Base-by-base conservation (phyloP, 345 rosid genomes). In the Balakata baccata region DNA sequence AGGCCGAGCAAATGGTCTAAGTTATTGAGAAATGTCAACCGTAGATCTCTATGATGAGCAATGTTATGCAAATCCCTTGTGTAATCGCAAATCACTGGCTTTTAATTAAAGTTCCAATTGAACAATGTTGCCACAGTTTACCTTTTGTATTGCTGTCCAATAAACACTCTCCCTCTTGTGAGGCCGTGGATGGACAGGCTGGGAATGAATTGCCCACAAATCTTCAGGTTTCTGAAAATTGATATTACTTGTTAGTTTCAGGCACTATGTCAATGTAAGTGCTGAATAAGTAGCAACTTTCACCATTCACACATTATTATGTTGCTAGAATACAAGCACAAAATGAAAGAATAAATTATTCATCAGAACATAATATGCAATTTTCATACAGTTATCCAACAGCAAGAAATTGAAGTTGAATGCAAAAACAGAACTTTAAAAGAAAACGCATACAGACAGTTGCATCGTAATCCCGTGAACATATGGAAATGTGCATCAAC, bases 81-180 rank as follows among this genome's bases (percentile, higher is more conserved):
- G 57, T n/a, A 52, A 18, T 3, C 1, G 20, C 3, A 18, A 52
- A 14, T 52, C 4, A 52, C 7, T 3, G 38, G 23, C 5, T 59
- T 23, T 22, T 22, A 23, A 11, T 58, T 22, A 23, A 23, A 23
- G 57, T 59, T 22, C 37, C 23, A 14, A 5, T 5, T 38, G 5
- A 25, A 25, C 38, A 59, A 59, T 25, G 37, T 16, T 25, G 37
- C 63, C 37, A 59, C 9, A 43, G 10, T 43, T 1, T 43, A 88
- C 98, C 98, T 91, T 89, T 73, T 86, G 90, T 70, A 95, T 91
- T 68, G 97, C 99, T 72, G 70, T 68, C 99, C 99, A 95, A 70
- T 86, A 85, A 72, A 88, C 68, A 84, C 80, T 87, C 54, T 87
- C 75, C 83, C 72, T 89, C 78, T 80, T 87, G 83, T 95, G 99